Conservation (phyloP, 768 basidiomycete genomes). For the Tricholoma bakamatsutake region DNA sequence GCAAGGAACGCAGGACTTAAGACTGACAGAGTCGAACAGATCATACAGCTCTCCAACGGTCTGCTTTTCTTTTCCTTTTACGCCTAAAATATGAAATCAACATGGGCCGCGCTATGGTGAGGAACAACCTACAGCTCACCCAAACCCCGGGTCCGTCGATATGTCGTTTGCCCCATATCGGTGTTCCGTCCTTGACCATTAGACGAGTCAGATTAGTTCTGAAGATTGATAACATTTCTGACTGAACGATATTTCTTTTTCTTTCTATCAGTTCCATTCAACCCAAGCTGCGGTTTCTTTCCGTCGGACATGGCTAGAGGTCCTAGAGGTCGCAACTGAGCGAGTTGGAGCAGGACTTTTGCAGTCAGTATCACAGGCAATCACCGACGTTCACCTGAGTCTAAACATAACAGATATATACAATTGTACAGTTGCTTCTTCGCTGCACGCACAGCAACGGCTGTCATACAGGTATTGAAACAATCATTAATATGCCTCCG, state of each 20-base stretch:
- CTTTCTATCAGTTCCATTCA: constrained; percentile 16
- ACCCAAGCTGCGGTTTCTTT: background rate
- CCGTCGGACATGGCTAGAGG: background rate
- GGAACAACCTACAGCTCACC: constrained; percentile 56
- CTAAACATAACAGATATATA: background rate
- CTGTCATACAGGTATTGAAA: background rate
- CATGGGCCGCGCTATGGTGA: background rate
- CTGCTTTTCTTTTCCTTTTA: constrained; percentile 80
- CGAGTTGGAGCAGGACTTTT: background rate
- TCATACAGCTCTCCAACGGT: constrained; percentile 74
- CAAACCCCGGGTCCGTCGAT: constrained; percentile 83
- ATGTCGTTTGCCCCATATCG: constrained; percentile 56
- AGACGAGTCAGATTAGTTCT: constrained; percentile 1
- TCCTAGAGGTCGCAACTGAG: background rate
- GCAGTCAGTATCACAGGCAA: too few relatives aligned
- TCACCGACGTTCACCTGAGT: background rate
- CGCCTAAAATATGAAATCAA: constrained; percentile 27
- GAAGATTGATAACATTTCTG: constrained; percentile 11
- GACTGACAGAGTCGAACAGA: constrained; percentile 66
- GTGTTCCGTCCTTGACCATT: constrained; percentile 52
- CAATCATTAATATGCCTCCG: background rate
- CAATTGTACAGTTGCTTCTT: too few relatives aligned
- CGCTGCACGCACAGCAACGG: too few relatives aligned
- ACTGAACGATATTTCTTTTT: constrained; percentile 52
- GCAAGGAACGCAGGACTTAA: background rate